Evolutionary conservation across 2,329 filamentous ascomycete species (phyloP), one percentile per base, ranked within the genome.

Genomic region (Arthroderma sp.): DNA sequence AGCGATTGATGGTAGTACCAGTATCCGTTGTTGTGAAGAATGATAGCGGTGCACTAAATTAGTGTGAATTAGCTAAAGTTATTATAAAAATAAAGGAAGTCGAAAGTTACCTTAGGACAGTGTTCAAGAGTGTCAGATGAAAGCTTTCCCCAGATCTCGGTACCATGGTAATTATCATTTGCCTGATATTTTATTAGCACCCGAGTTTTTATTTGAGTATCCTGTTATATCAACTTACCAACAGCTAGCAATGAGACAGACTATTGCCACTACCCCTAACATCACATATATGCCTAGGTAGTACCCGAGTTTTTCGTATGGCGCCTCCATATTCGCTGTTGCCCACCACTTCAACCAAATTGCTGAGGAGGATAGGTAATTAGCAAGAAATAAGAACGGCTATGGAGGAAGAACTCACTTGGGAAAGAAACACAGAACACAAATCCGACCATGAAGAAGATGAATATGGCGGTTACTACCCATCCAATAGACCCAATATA

Each of bases 81-180:
- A 22, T 22, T 22, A 22, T 22, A 22, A 22, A 22, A 22, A 22
- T 22, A 2, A 29, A 22, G n/a, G 9, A 31, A 15, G 11, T 29
- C 6, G 15, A 8, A 28, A 11, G 27, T 36, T 50, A 68, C 64
- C 58, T 62, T n/a, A 73, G 59, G 6, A 74, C 70, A 2, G 71
- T 70, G 6, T 61, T 59, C 6, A 75, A 57, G 1, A 75, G 58
- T 38, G 58, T 65, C 42, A 60, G 59, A 48, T 76, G 73, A 46
- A 76, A 71, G 37, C 52, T 62, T 44, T 66, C 63, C 3, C 69
- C 71, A n/a, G 71, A 73, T 29, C 65, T 66, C 3, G 72, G 72
- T 3, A 75, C 68, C 68, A 75, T 74, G 3, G 60, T 67, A 30
- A 75, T 68, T 39, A 75, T 68, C 50, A 74, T 61, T 55, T 72